Evolutionary conservation across 2,329 filamentous ascomycete genomes (phyloP).

Genomic region (Verticillium klebahnii): DNA sequence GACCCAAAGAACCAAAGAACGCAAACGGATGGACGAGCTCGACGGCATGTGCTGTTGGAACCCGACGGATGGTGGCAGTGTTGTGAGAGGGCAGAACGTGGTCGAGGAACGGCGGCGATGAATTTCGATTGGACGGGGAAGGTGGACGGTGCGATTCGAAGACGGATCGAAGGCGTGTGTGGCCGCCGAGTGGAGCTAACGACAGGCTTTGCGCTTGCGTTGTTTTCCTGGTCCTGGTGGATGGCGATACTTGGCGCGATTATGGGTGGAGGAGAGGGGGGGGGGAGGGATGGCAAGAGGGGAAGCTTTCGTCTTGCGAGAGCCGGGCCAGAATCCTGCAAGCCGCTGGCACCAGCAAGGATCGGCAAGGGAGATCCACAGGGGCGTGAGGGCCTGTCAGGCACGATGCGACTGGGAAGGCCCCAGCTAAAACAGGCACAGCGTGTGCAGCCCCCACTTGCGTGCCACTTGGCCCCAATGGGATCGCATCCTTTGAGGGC

Average conservation of each 20-base stretch:
- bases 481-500: background rate
- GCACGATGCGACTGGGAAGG: background rate
- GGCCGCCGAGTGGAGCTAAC: background rate
- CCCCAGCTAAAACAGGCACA: background rate
- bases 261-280: background rate
- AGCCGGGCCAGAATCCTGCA: background rate
- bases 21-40: background rate
- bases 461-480: background rate
- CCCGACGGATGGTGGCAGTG: background rate
- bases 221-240: background rate
- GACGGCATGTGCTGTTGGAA: background rate
- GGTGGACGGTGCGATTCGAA: background rate
- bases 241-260: background rate
- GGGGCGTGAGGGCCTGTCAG: background rate
- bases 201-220: background rate
- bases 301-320: background rate
- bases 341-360: background rate
- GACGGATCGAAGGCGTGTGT: background rate
- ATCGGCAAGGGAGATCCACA: background rate
- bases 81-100: background rate
- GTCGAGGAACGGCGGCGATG: background rate
- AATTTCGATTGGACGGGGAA: background rate
- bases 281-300: background rate
- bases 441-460: background rate
- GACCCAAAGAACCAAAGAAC: background rate